Conservation (phyloP, 495 filamentous ascomycete species). For the Podospora australis region DNA sequence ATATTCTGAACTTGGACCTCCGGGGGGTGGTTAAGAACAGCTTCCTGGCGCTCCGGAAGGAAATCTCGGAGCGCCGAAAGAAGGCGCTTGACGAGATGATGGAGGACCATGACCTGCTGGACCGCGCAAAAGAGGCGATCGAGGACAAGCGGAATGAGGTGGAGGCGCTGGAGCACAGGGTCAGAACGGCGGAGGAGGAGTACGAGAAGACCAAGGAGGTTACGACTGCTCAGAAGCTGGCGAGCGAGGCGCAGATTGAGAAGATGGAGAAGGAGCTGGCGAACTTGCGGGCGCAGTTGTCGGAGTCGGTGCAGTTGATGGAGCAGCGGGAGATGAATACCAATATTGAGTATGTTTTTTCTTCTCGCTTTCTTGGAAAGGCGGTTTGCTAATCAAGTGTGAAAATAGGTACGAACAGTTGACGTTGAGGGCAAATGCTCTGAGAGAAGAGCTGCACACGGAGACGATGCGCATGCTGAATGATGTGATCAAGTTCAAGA, state of each 20-base stretch:
- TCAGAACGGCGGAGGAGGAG: conserved; percentile 81
- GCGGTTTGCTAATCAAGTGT: background rate
- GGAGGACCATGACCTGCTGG: conserved; percentile 83
- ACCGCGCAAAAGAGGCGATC: conserved; percentile 88
- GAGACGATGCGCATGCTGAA: conserved; percentile 94
- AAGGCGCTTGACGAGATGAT: conserved; percentile 77
- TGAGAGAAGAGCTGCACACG: conserved; percentile 90
- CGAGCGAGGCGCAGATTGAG: conserved; percentile 87
- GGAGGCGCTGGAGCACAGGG: conserved; percentile 79
- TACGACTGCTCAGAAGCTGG: conserved; percentile 77
- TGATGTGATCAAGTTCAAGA: conserved; percentile 97
- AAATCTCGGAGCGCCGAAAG: conserved; percentile 80
- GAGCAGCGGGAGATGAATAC: conserved; percentile 96
- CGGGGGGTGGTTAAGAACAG: conserved; percentile 71
- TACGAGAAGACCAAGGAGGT: conserved; percentile 89
- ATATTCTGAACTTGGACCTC: conserved; percentile 81
- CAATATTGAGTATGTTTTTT: conserved; percentile 71
- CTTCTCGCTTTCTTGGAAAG: background rate
- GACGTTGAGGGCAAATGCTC: conserved; percentile 69
- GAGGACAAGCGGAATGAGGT: conserved; percentile 90
- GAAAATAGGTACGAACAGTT: conserved; percentile 74
- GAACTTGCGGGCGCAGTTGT: conserved; percentile 78
- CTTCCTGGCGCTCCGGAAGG: conserved; percentile 72
- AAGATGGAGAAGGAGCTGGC: conserved; percentile 96
- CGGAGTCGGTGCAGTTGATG: conserved; percentile 85